These are phyloP conservation scores for Myriosclerotinia curreyana DNA, from an alignment of 2,329 filamentous ascomycete genomes.

Conservation along the genomic window DNA sequence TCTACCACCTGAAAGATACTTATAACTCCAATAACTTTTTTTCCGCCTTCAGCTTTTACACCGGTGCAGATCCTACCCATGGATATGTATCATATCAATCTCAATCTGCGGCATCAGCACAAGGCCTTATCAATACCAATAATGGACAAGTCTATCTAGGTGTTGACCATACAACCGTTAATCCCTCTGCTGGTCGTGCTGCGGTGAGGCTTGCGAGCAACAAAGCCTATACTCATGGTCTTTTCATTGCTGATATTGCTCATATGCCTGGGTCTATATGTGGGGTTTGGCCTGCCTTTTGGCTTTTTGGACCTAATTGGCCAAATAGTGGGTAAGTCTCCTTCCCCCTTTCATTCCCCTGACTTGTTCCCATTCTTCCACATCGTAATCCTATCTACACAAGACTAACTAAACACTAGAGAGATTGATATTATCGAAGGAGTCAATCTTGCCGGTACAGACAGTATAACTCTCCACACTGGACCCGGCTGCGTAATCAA, in stretches of 20 bases:
- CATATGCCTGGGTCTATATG: conserved; percentile 58
- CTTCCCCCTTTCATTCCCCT: too few species aligned
- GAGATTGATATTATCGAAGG: conserved; percentile 83
- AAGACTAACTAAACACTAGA: conserved; percentile 35
- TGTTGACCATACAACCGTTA: conserved; percentile 59
- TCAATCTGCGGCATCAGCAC: conserved; percentile 52
- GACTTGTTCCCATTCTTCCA: too few species aligned
- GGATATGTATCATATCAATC: conserved; percentile 72
- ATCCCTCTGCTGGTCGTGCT: conserved; percentile 57
- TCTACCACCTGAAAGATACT: conserved; percentile 46
- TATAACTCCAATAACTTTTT: conserved; percentile 47
- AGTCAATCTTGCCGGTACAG: conserved; percentile 59
- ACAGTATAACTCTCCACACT: conserved; percentile 68
- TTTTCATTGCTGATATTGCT: conserved; percentile 56
- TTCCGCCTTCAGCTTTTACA: conserved; percentile 54
- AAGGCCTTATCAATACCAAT: conserved; percentile 46
- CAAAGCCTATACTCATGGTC: conserved; percentile 52
- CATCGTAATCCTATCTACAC: accelerated
- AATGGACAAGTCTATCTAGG: conserved; percentile 63
- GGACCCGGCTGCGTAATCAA: conserved; percentile 55
- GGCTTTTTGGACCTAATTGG: conserved; percentile 60
- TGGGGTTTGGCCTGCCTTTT: conserved; percentile 60
- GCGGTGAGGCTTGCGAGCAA: conserved; percentile 65
- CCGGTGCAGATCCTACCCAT: conserved; percentile 62
- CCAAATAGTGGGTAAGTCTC: conserved; percentile 51